Evolutionary conservation across 306 rosid species (phyloP).

Genomic region (Quercus mongolica): DNA sequence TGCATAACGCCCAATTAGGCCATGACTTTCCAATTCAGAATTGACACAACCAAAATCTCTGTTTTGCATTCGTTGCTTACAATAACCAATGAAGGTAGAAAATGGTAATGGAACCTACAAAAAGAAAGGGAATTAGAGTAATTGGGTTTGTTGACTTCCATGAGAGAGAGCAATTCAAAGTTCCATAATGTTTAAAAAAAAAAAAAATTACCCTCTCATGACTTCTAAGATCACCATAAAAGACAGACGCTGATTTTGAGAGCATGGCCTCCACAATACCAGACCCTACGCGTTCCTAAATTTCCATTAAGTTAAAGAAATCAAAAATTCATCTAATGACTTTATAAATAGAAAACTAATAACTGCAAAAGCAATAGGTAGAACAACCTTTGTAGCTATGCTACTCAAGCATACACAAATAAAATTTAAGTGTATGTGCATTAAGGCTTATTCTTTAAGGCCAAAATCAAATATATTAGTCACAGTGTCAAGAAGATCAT

Average conservation of each 20-base stretch:
- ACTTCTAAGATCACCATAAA: constrained; percentile 88
- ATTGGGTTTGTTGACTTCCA: no score
- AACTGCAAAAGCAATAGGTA: not conserved
- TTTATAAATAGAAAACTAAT: not conserved
- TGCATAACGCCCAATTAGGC: no score
- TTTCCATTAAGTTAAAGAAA: constrained; percentile 8
- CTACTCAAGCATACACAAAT: not conserved
- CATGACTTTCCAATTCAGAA: no score
- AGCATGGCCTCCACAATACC: constrained; percentile 85
- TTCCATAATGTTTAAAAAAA: not conserved
- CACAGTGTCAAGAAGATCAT: no score
- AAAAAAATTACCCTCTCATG: constrained; percentile 68
- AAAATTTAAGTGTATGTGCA: not conserved
- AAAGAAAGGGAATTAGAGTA: no score
- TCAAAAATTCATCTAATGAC: not conserved
- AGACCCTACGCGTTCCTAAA: constrained; percentile 66
- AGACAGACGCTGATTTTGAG: constrained; percentile 64
- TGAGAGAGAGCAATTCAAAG: not conserved
- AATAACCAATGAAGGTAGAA: no score
- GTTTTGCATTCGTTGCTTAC: no score
- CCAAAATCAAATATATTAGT: not conserved
- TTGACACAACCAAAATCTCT: no score
- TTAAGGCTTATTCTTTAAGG: not conserved
- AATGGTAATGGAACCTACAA: no score
- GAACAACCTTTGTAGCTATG: not conserved